These are phyloP conservation scores for Boletus sp. DNA, from an alignment of 1,284 basidiomycete species.

Conservation along the genomic window DNA sequence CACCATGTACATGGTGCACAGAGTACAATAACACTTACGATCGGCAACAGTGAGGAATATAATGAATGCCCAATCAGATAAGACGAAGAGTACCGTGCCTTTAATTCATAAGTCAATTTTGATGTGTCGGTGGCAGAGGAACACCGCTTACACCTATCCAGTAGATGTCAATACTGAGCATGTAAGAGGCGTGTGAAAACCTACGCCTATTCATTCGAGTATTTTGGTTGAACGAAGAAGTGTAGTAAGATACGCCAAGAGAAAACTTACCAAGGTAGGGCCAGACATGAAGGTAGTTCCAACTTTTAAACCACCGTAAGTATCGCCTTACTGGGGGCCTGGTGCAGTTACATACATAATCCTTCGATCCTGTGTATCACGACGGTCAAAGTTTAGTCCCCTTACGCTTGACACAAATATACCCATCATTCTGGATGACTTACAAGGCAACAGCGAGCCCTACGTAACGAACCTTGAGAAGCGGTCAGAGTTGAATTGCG, in stretches of 20 bases:
- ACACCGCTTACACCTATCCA: conserved; percentile 19
- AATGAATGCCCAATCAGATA: conserved; percentile 3
- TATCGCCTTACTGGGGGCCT: background rate
- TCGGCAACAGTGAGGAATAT: conserved; percentile 20
- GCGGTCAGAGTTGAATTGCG: background rate
- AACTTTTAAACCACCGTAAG: conserved; percentile 10
- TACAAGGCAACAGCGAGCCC: conserved; percentile 15
- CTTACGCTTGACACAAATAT: background rate
- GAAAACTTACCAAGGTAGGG: conserved; percentile 10
- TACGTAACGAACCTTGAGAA: conserved; percentile 20
- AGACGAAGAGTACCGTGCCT: conserved; percentile 15
- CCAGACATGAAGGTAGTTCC: conserved; percentile 20
- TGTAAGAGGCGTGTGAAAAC: background rate
- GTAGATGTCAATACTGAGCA: background rate
- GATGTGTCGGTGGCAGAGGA: background rate
- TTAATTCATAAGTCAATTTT: background rate
- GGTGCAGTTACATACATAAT: conserved; percentile 11
- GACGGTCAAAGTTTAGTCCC: background rate
- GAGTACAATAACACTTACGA: conserved; percentile 13
- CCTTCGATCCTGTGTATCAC: conserved; percentile 3
- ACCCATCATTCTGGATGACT: background rate
- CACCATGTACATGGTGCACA: background rate
- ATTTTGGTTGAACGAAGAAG: background rate
- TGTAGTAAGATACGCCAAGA: background rate
- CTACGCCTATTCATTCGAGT: conserved; percentile 11